These are phyloP conservation scores for Volvox carteri DNA, from an alignment of 163 green algal species.

Conservation along the genomic window DNA sequence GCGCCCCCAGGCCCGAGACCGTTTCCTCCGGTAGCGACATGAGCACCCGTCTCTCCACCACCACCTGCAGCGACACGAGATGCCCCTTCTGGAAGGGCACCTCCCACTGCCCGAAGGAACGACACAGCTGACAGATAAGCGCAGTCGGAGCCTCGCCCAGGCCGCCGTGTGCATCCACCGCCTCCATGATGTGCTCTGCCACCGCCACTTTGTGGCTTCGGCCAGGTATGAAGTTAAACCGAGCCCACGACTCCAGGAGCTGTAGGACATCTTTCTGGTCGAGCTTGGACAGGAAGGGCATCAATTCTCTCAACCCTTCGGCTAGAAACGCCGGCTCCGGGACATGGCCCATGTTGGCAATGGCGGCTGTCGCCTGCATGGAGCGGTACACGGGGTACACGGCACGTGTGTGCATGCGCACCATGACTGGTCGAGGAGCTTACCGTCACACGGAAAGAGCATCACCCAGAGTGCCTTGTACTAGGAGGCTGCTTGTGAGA, in stretches of 20 bases:
- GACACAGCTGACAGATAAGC: not conserved
- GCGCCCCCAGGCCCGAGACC: not conserved
- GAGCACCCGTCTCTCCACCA: conserved; percentile 29
- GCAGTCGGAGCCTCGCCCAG: not conserved
- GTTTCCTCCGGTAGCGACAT: not conserved
- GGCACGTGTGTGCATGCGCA: no score
- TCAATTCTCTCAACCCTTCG: not conserved
- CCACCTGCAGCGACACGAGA: not conserved
- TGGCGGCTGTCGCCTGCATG: not conserved
- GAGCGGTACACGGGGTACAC: no score
- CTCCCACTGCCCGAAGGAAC: not conserved
- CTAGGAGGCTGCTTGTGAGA: no score
- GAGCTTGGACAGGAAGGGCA: not conserved
- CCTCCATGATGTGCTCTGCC: not conserved
- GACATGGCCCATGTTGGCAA: not conserved
- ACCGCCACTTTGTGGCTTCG: not conserved
- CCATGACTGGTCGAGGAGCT: no score
- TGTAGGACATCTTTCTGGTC: not conserved
- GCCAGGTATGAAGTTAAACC: not conserved
- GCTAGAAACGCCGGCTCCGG: not conserved
- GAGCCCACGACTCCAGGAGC: not conserved
- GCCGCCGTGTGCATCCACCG: not conserved
- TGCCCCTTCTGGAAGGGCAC: not conserved
- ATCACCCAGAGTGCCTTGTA: no score
- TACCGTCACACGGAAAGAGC: no score